Percentiles rank a stretch among this genome's conserved stretches.
phyloP scores from a whole-genome alignment of 345 rosid genomes.

The Cardamine chenopodiifolia region DNA sequence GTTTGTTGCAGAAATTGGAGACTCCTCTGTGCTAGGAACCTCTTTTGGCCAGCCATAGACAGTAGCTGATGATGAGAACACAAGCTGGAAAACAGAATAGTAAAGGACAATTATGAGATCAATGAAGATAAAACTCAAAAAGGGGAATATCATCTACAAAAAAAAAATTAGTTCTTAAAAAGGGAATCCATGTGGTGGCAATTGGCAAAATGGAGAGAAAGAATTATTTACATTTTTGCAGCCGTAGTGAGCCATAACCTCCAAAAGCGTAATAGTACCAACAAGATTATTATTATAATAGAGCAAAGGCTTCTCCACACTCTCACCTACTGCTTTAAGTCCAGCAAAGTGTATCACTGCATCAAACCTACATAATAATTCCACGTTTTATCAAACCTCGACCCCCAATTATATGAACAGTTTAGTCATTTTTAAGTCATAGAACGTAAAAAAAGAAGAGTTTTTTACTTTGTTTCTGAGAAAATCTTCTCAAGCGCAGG shows the following conservation, averaged over 20 bases:
- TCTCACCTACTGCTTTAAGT: slow-evolving; percentile 96
- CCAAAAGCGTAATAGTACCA: slow-evolving; percentile 77
- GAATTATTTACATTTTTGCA: slow-evolving; percentile 73
- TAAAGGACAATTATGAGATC: slow-evolving; percentile 30
- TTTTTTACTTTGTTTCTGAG: slow-evolving; percentile 58
- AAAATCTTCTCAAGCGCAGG: slow-evolving; percentile 78
- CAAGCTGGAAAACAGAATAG: slow-evolving; percentile 64
- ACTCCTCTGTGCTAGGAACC: slow-evolving; percentile 95
- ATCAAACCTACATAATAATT: slow-evolving; percentile 66
- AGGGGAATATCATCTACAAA: background rate
- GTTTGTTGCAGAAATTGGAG: slow-evolving; percentile 68
- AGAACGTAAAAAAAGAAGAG: background rate
- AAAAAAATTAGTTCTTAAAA: no score
- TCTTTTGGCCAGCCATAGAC: slow-evolving; percentile 97
- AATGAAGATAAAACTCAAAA: slow-evolving; percentile 10
- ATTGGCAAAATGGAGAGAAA: background rate
- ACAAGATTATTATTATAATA: slow-evolving; percentile 80
- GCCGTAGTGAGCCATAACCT: slow-evolving; percentile 82
- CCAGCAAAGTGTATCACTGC: slow-evolving; percentile 99
- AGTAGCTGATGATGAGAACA: slow-evolving; percentile 97
- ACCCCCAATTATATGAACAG: slow-evolving; percentile 13
- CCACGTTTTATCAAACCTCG: slow-evolving; percentile 23
- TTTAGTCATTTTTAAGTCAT: slow-evolving; percentile 9
- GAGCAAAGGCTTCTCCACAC: slow-evolving; percentile 83
- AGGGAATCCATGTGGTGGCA: slow-evolving; percentile 28